These are phyloP conservation scores for Hemerocallis citrina DNA, from an alignment of 106 monocot genomes.

Conservation along the genomic window DNA sequence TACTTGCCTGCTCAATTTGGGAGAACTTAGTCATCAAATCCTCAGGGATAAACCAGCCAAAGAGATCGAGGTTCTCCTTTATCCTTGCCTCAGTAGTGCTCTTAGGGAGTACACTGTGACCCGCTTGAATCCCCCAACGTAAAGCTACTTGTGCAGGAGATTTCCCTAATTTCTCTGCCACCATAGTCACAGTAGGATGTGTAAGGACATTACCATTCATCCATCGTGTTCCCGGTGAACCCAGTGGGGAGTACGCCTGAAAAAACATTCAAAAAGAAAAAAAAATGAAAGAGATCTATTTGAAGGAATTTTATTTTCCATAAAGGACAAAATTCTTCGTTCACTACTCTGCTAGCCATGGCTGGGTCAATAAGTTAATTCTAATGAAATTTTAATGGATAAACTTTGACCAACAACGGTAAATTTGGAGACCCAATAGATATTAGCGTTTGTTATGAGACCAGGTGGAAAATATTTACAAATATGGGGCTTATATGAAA, in stretches of 20 bases:
- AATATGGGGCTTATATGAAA: too few species aligned
- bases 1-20: slow-evolving; percentile 68
- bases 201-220: slow-evolving; percentile 36
- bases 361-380: too few species aligned
- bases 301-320: too few species aligned
- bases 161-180: slow-evolving; percentile 46
- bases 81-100: slow-evolving; percentile 64
- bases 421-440: too few species aligned
- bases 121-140: slow-evolving; percentile 50
- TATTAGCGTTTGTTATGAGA: too few species aligned
- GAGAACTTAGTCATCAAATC: slow-evolving; percentile 44
- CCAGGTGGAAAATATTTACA: too few species aligned
- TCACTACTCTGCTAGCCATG: too few species aligned
- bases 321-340: too few species aligned
- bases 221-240: slow-evolving; percentile 56
- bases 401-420: too few species aligned
- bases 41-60: slow-evolving; percentile 74
- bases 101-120: slow-evolving; percentile 58
- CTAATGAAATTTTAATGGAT: too few species aligned
- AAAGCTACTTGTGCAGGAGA: slow-evolving; percentile 45
- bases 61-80: slow-evolving; percentile 66
- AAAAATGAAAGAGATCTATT: too few species aligned
- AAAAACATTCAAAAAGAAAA: too few species aligned
- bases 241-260: slow-evolving; percentile 83
- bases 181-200: slow-evolving; percentile 26